Base-by-base conservation (phyloP, 106 monocot species). In the Posidonia australis region DNA sequence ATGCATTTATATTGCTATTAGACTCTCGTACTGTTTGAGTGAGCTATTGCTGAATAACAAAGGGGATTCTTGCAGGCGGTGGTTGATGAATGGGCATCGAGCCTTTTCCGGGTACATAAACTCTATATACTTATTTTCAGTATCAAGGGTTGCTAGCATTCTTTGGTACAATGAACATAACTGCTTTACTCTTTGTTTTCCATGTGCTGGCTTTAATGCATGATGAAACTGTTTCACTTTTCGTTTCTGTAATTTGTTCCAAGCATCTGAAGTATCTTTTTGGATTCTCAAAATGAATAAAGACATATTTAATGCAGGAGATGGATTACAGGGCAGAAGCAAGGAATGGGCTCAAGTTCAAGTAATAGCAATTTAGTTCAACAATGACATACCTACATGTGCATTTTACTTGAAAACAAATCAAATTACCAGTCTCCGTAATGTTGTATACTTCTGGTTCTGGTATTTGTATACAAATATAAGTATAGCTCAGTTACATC, bases 271-370 rank as follows among this genome's bases (percentile, higher is more conserved):
- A 46, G 24, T 72, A 70, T 84, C 64, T 70, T 80, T 84, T 96
- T 90, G 84, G 90, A 81, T 65, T 87, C 84, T n/a, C 78, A 82
- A 62, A 87, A 82, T 96, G 96, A 96, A 96, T 87, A 90, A 90
- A 96, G 90, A 87, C 80, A 75, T 82, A 77, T 96, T 89, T 82
- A 77, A 87, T 96, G 90, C 96, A 96, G 96, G 96, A 96, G 84
- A 87, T 96, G 87, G 84, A 96, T 78, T 96, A 96, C 72, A 73
- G 77, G 70, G 76, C 78, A 67, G 96, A 96, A 83, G 96, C 90
- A 65, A 78, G 66, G 78, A 96, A 87, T 79, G 96, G 96, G 44
- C 70, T 84, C 46, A 90, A 81, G 48, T 96, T 96, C 77, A 90
- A 87, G 96, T 96, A 75, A 3, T 3, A 63, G n/a, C 36, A 48